Evolutionary conservation across 2,329 filamentous ascomycete species (phyloP), one percentile per base, ranked within the genome.

Genomic region (Penicillium sp.): DNA sequence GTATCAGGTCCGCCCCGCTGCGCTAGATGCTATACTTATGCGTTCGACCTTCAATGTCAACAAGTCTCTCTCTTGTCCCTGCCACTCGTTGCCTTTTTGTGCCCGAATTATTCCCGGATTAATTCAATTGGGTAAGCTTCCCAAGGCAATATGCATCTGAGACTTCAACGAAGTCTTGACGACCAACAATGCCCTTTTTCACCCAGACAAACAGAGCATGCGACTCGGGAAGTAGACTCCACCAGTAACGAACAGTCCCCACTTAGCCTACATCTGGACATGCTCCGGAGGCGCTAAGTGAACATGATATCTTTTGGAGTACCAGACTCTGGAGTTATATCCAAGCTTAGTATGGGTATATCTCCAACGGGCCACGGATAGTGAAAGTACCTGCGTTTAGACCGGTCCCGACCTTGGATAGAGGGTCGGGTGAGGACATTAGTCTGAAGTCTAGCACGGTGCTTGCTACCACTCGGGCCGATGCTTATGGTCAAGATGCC

Each of bases 211-310:
- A 11, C 4, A 54, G 13, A 54, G n/a, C 39, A 43, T 29, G 14
- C 22, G 36, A 29, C 49, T 47, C 36, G 46, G 29, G 39, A 44
- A 29, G 18, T 48, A 24, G 22, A 31, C 52, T 52, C 52, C 52
- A 52, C 52, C 48, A 29, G 21, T 29, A 52, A 55, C 52, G 52
- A 52, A 55, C 48, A 55, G 48, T 55, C n/a, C 43, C 52, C 52
- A 55, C 52, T 55, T 52, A 16, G 16, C 22, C 43, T 55, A 27
- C 52, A 47, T 47, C 29, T 52, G 48, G 52, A 39, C 43, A 40
- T 29, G 6, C 29, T 21, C 43, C 48, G 43, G 43, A 13, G 36
- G 47, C 52, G 38, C 52, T 43, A 52, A 49, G 40, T 38, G 32
- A 39, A 32, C 34, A 29, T 50, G 43, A 52, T 55, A 32, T 43